Evolutionary conservation across 352 stramenopile genomes (phyloP).

Genomic region (Elongisporangium prolatum): DNA sequence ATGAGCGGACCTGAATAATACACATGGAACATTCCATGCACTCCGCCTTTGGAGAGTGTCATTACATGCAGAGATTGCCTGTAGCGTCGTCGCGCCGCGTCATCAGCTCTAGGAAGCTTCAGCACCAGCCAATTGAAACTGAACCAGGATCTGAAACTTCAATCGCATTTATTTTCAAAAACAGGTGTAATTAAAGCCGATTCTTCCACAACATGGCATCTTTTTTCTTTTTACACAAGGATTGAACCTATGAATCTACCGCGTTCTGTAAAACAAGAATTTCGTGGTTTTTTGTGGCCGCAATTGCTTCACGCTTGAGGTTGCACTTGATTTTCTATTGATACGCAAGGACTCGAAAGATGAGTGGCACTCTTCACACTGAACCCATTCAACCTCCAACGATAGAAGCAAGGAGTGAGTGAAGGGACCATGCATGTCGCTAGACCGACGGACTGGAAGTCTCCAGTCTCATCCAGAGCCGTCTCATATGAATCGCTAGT

Average conservation of each 20-base stretch:
- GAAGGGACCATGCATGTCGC: background rate
- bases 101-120: background rate
- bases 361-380: background rate
- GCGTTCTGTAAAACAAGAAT: background rate
- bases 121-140: background rate
- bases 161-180: background rate
- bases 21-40: background rate
- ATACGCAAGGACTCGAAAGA: background rate
- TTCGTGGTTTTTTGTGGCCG: background rate
- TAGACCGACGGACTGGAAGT: background rate
- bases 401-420: background rate
- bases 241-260: background rate
- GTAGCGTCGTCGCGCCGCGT: background rate
- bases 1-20: background rate
- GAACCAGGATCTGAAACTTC: background rate
- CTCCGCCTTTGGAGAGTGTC: too few relatives aligned
- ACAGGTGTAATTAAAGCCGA: background rate
- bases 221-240: too few relatives aligned
- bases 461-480: too few relatives aligned
- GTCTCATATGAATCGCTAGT: too few relatives aligned
- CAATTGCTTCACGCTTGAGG: background rate
- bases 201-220: too few relatives aligned
- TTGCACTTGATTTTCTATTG: background rate
- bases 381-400: background rate
- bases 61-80: background rate